Conservation (phyloP, 345 rosid genomes). For the Physaria fendleri region DNA sequence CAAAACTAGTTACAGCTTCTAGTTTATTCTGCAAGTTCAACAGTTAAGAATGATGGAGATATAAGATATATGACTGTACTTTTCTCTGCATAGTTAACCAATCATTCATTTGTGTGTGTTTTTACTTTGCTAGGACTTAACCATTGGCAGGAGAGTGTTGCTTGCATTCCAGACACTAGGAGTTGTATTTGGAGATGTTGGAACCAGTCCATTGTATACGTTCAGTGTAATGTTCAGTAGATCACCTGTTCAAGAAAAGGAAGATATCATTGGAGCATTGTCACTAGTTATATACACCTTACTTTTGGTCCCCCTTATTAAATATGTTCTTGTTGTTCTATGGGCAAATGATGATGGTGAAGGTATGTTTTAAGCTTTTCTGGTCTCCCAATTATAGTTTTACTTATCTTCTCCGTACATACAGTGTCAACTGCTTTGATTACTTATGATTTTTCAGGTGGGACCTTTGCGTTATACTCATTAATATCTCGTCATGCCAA, state of each 20-base stretch:
- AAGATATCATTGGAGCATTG: constrained; percentile 92
- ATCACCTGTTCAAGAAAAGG: constrained; percentile 70
- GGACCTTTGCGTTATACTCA: constrained; percentile 95
- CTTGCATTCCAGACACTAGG: constrained; percentile 94
- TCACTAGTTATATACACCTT: constrained; percentile 84
- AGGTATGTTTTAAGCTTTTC: constrained; percentile 44
- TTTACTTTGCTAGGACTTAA: constrained; percentile 54
- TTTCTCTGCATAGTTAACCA: not conserved
- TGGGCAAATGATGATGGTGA: constrained; percentile 99
- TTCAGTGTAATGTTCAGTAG: constrained; percentile 92
- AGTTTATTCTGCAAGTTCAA: not conserved
- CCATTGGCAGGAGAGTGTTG: constrained; percentile 62
- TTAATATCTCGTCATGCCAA: constrained; percentile 95
- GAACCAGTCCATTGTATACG: constrained; percentile 93
- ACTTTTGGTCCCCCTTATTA: constrained; percentile 79
- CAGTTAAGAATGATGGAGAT: not conserved
- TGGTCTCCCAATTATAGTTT: not conserved
- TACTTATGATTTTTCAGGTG: constrained; percentile 46
- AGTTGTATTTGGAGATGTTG: constrained; percentile 97
- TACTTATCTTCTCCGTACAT: not conserved
- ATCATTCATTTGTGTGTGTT: constrained; percentile 5
- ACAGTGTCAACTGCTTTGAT: not conserved
- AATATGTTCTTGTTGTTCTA: constrained; percentile 92
- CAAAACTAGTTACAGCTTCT: not conserved
- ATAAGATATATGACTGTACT: not conserved